phyloP scores from a whole-genome alignment of 176 grass and related monocot genomes.

The Stipa capillata region DNA sequence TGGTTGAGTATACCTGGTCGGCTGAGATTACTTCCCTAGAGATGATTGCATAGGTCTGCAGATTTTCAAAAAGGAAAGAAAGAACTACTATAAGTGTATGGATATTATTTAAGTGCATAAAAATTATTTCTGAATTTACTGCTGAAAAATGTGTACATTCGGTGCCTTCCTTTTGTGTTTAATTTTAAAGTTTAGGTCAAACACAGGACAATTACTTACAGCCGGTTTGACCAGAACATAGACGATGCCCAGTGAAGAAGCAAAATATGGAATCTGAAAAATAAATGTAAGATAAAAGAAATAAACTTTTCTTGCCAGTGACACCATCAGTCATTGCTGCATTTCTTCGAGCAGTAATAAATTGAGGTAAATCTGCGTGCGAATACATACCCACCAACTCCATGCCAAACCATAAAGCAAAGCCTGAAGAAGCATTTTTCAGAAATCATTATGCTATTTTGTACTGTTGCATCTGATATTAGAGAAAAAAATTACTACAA shows the following conservation, averaged over 20 bases:
- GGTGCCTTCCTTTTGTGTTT: not conserved
- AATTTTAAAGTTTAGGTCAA: not conserved
- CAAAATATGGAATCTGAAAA: slow-evolving; percentile 73
- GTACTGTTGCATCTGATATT: not conserved
- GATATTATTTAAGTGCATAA: not conserved
- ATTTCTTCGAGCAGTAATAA: not conserved
- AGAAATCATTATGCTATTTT: not conserved
- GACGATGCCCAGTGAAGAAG: slow-evolving; percentile 79
- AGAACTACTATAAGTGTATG: not conserved
- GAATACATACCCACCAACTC: slow-evolving; percentile 68
- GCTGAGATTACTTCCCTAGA: slow-evolving; percentile 49
- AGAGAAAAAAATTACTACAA: not conserved
- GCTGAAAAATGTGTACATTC: not conserved
- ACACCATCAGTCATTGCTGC: not conserved
- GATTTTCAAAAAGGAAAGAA: not conserved
- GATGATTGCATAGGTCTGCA: slow-evolving; percentile 67
- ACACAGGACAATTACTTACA: slow-evolving; percentile 40
- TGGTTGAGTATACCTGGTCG: slow-evolving; percentile 45
- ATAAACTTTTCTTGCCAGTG: not conserved
- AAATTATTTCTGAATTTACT: not conserved
- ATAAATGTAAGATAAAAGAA: not conserved
- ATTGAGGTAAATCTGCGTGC: not conserved
- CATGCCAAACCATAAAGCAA: slow-evolving; percentile 73
- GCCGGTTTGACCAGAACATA: slow-evolving; percentile 72
- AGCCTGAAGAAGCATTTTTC: slow-evolving; percentile 33